phyloP scores from a whole-genome alignment of 345 rosid genomes.

The Toxicodendron radicans region DNA sequence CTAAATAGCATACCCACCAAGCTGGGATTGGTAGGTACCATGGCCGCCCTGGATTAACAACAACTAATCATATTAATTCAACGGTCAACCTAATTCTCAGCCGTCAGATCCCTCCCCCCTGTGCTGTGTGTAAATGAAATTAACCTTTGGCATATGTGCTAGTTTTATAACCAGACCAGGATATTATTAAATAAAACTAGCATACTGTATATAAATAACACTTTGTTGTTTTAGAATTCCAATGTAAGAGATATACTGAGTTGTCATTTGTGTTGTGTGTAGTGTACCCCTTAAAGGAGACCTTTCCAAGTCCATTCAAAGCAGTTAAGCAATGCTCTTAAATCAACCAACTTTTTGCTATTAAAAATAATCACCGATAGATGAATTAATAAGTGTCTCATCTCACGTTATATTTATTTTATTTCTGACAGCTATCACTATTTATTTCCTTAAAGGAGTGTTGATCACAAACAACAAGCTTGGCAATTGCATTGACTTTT shows the following conservation, averaged over 20 bases:
- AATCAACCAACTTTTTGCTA: slow-evolving; percentile 22
- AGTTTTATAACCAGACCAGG: no score
- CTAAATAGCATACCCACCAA: no score
- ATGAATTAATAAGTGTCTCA: neutral
- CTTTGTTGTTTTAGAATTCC: slow-evolving; percentile 5
- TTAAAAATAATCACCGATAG: neutral
- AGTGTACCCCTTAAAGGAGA: slow-evolving; percentile 21
- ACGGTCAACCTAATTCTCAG: no score
- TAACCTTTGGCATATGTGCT: no score
- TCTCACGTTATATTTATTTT: neutral
- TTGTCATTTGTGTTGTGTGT: slow-evolving; percentile 30
- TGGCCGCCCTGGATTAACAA: no score
- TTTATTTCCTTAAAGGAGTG: neutral
- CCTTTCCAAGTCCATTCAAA: slow-evolving; percentile 28
- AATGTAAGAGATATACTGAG: slow-evolving; percentile 20
- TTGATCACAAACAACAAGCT: neutral
- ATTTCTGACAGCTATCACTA: slow-evolving; percentile 8
- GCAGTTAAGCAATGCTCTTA: slow-evolving; percentile 29
- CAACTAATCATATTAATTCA: no score
- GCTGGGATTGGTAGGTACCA: no score
- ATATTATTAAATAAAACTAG: no score
- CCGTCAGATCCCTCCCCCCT: no score
- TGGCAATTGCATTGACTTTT: slow-evolving; percentile 25
- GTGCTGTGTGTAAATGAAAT: no score
- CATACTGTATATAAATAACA: no score